Conservation (phyloP, 441 rosid species). For the Aleurites moluccanus region DNA sequence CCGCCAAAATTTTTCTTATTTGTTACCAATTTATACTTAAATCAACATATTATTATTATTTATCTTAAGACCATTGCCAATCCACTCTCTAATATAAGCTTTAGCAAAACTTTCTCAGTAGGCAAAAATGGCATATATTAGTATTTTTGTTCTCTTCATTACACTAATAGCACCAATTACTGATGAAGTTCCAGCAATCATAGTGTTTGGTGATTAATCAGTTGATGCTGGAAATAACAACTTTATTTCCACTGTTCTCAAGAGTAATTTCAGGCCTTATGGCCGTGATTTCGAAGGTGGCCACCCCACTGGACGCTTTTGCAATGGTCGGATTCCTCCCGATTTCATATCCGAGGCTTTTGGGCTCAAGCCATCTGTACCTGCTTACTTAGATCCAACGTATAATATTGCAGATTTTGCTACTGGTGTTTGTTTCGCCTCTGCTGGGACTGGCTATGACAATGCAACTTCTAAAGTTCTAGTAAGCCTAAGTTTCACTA, state of each 20-base stretch:
- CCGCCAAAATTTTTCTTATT: not conserved
- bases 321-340: constrained; percentile 62
- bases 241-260: constrained; percentile 44
- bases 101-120: not conserved
- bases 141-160: not conserved
- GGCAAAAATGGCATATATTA: constrained; percentile 3
- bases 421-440: constrained; percentile 72
- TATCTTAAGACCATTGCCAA: no score
- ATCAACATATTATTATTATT: no score
- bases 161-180: not conserved
- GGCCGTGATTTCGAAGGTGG: constrained; percentile 70
- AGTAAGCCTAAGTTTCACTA: constrained; percentile 34
- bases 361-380: constrained; percentile 55
- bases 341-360: constrained; percentile 67
- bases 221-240: constrained; percentile 77
- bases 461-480: constrained; percentile 56
- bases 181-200: constrained; percentile 49
- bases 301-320: constrained; percentile 61
- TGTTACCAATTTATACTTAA: no score
- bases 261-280: constrained; percentile 70
- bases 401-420: constrained; percentile 58
- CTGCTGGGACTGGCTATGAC: constrained; percentile 79
- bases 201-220: constrained; percentile 71
- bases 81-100: no score
- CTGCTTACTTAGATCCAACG: constrained; percentile 70